phyloP scores from a whole-genome alignment of 2,329 filamentous ascomycete genomes.

The Colletotrichum cordylinicola region DNA sequence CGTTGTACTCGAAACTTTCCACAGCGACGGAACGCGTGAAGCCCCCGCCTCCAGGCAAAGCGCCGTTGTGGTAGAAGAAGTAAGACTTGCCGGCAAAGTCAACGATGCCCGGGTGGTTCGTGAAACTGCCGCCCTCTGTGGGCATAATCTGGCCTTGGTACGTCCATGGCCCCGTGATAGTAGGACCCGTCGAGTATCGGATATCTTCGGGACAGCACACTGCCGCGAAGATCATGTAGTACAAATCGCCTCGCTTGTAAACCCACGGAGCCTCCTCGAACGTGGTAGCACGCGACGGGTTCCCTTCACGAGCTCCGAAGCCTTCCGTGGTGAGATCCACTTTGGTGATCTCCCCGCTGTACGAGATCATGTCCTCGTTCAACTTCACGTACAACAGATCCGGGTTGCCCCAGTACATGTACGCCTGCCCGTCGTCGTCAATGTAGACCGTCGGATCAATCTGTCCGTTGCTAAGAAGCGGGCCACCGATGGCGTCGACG shows the following conservation, averaged over 20 bases:
- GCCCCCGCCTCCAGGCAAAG: not conserved
- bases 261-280: not conserved
- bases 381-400: conserved; percentile 42
- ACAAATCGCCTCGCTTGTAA: rapidly evolving
- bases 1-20: not conserved
- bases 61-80: not conserved
- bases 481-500: not conserved
- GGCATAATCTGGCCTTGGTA: not conserved
- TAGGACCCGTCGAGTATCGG: not conserved
- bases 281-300: not conserved
- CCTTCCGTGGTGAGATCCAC: not conserved
- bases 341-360: conserved; percentile 25
- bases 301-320: not conserved
- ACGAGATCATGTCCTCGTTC: conserved; percentile 45
- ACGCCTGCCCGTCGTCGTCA: conserved; percentile 47
- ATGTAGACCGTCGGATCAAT: conserved; percentile 46
- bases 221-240: not conserved
- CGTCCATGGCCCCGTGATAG: not conserved
- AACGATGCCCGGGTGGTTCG: not conserved
- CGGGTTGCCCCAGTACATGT: conserved; percentile 31
- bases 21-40: not conserved
- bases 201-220: not conserved
- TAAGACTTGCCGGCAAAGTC: not conserved
- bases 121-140: not conserved
- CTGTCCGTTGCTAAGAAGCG: not conserved